phyloP scores from a whole-genome alignment of 352 stramenopile genomes.

The Phytopythium chamaehyphon region DNA sequence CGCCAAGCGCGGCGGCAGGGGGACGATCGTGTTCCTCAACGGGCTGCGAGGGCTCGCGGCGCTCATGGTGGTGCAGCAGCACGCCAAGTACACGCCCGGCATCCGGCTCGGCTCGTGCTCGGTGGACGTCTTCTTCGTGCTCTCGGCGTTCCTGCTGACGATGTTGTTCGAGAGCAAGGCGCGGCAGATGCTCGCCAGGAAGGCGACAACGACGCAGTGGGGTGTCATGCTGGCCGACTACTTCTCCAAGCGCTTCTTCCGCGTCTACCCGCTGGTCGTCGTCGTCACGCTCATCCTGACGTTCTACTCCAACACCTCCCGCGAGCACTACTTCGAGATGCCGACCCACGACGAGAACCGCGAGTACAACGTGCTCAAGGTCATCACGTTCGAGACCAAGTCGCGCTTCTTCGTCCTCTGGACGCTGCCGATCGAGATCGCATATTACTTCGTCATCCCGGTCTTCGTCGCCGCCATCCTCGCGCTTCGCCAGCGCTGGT shows the following conservation, averaged over 20 bases:
- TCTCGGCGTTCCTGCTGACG: slow-evolving; percentile 40
- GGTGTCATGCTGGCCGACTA: slow-evolving; percentile 22
- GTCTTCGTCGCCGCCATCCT: slow-evolving; percentile 25
- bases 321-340: slow-evolving; percentile 28
- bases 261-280: slow-evolving; percentile 30
- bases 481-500: slow-evolving; percentile 25
- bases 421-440: slow-evolving; percentile 48
- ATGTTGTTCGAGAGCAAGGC: slow-evolving; percentile 37
- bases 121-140: slow-evolving; percentile 37
- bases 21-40: slow-evolving; percentile 33
- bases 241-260: slow-evolving; percentile 33
- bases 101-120: slow-evolving; percentile 22
- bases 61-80: slow-evolving; percentile 25
- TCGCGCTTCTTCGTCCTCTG: slow-evolving; percentile 49
- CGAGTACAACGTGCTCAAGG: slow-evolving; percentile 35
- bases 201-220: slow-evolving; percentile 18
- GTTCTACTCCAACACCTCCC: slow-evolving; percentile 11
- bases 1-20: no score
- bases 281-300: slow-evolving; percentile 17
- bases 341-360: slow-evolving; percentile 11
- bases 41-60: slow-evolving; percentile 27
- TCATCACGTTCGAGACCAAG: slow-evolving; percentile 31
- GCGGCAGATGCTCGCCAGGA: slow-evolving; percentile 16
- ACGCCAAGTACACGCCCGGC: slow-evolving; percentile 26
- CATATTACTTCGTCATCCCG: slow-evolving; percentile 42